A percentile compares a stretch with the other conserved stretches of the same genome.
phyloP scores from a whole-genome alignment of 2,329 filamentous ascomycete genomes.

The Fusarium nodosum region DNA sequence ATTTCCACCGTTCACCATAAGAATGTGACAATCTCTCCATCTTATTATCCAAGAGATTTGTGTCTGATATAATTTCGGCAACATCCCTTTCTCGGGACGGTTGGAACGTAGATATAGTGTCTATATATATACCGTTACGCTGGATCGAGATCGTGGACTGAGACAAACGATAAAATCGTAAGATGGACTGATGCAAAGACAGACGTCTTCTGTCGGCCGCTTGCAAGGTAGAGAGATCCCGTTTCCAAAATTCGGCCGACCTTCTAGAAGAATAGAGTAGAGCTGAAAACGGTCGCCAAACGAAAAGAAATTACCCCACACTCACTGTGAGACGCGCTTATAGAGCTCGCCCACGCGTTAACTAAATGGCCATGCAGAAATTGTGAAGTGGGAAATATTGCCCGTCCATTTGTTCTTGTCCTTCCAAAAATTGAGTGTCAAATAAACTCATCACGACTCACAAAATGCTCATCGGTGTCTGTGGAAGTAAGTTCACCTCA shows the following conservation, averaged over 20 bases:
- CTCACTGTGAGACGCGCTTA: slow-evolving; percentile 36
- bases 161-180: slow-evolving; percentile 3
- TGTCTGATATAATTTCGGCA: slow-evolving; percentile 22
- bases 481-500: slow-evolving; percentile 69
- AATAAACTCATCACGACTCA: not conserved
- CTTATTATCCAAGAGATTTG: slow-evolving; percentile 32
- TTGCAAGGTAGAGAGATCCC: slow-evolving; percentile 5
- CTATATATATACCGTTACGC: slow-evolving; percentile 8
- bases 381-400: slow-evolving; percentile 7
- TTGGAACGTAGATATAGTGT: slow-evolving; percentile 29
- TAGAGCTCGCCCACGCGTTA: slow-evolving; percentile 34
- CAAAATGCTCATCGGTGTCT: slow-evolving; percentile 81
- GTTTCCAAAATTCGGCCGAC: slow-evolving; percentile 18
- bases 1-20: slow-evolving; percentile 37
- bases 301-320: slow-evolving; percentile 32
- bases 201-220: slow-evolving; percentile 27
- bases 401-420: not conserved
- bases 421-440: not conserved
- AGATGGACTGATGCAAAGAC: slow-evolving; percentile 30
- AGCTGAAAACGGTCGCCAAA: slow-evolving; percentile 1
- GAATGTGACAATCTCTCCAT: slow-evolving; percentile 35
- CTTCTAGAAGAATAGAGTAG: slow-evolving; percentile 31
- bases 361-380: slow-evolving; percentile 25
- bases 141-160: slow-evolving; percentile 17
- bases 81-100: slow-evolving; percentile 6